Evolutionary conservation across 208 protist species (phyloP).

Genomic region (Trypanosoma platydactyli): DNA sequence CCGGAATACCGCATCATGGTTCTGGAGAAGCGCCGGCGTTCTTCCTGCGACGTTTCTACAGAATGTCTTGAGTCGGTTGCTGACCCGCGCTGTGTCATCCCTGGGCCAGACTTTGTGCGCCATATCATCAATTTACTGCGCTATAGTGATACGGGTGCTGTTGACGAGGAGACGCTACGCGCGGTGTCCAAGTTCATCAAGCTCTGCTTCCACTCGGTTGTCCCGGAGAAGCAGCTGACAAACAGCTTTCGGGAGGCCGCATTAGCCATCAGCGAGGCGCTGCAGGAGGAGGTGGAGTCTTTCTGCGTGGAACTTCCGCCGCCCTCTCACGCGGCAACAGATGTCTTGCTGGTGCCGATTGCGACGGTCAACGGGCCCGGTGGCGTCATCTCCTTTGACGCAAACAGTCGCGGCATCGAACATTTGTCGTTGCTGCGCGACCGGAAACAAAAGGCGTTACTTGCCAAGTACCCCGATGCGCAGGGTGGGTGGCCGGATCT

Average conservation of each 20-base stretch:
- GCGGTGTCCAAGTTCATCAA: slow-evolving; percentile 31
- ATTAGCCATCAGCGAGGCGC: slow-evolving; percentile 38
- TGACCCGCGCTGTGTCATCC: slow-evolving; percentile 26
- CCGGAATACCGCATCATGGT: slow-evolving; percentile 25
- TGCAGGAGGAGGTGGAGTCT: slow-evolving; percentile 48
- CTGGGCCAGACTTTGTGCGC: slow-evolving; percentile 26
- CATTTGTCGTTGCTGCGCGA: slow-evolving; percentile 80
- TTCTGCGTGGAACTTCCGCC: slow-evolving; percentile 53
- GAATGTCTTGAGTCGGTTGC: background rate
- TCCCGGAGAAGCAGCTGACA: slow-evolving; percentile 14
- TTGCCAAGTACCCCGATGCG: slow-evolving; percentile 83
- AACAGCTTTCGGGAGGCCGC: slow-evolving; percentile 39
- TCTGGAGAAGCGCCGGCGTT: slow-evolving; percentile 1
- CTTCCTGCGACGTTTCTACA: too few relatives aligned
- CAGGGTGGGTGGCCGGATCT: slow-evolving; percentile 73
- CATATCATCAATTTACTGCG: slow-evolving; percentile 60
- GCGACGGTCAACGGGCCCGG: slow-evolving; percentile 55
- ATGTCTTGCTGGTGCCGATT: slow-evolving; percentile 57
- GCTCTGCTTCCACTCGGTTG: slow-evolving; percentile 17
- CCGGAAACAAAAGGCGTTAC: slow-evolving; percentile 52
- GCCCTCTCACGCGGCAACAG: slow-evolving; percentile 25
- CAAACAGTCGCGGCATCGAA: slow-evolving; percentile 66
- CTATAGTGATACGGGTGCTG: slow-evolving; percentile 35
- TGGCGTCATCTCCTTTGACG: slow-evolving; percentile 62
- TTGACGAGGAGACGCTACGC: slow-evolving; percentile 14